Conservation (phyloP, 1,284 basidiomycete species). For the Exobasidium cylindrosporum region DNA sequence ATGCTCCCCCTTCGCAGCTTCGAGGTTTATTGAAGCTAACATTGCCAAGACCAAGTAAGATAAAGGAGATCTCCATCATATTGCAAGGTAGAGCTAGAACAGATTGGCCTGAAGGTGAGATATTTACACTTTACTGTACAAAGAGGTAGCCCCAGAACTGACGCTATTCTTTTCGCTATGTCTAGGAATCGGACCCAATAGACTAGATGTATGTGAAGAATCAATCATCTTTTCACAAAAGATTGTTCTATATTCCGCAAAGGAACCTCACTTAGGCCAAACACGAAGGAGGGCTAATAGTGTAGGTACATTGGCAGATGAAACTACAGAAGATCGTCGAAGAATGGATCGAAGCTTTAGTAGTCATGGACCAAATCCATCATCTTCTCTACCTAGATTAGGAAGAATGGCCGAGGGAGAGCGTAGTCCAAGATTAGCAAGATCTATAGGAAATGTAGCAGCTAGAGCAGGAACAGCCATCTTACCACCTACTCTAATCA, state of each 20-base stretch:
- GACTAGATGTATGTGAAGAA: conserved; percentile 77
- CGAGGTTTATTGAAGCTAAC: conserved; percentile 81
- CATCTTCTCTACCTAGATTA: not conserved
- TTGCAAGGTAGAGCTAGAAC: conserved; percentile 68
- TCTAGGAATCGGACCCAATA: conserved; percentile 72
- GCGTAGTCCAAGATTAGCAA: conserved; percentile 24
- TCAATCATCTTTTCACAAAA: conserved; percentile 72
- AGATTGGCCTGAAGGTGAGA: conserved; percentile 76
- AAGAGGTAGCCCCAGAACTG: not conserved
- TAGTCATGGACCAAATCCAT: not conserved
- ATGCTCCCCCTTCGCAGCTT: conserved; percentile 71
- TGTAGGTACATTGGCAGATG: conserved; percentile 69
- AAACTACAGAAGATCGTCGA: conserved; percentile 6
- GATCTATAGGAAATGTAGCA: conserved; percentile 35
- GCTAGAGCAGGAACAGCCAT: conserved; percentile 44
- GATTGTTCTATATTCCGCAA: conserved; percentile 70
- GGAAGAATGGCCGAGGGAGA: conserved; percentile 6
- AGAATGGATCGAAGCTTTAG: conserved; percentile 11
- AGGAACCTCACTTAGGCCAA: conserved; percentile 14
- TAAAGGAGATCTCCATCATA: conserved; percentile 78
- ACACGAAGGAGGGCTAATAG: conserved; percentile 64
- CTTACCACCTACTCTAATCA: conserved; percentile 33
- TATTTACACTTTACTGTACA: conserved; percentile 54
- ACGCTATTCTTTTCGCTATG: conserved; percentile 5
- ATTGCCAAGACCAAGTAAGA: conserved; percentile 76